Base-by-base conservation (phyloP, 495 filamentous ascomycete species). In the Astrocystis sublimbata region DNA sequence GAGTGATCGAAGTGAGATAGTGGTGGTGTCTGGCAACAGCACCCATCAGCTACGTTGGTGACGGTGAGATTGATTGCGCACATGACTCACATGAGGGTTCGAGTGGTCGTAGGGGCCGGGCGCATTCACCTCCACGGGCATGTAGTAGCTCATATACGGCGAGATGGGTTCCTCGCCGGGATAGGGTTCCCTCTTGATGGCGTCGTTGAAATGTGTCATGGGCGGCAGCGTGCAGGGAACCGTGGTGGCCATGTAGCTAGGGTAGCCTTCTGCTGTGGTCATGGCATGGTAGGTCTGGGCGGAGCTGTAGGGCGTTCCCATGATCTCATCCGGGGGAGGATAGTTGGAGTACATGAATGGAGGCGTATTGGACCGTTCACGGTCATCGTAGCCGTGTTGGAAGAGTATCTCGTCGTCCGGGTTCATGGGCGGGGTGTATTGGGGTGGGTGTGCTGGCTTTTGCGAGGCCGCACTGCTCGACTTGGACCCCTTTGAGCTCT, bases 1-100 rank as follows among this genome's bases (percentile, higher is more conserved):
- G 91, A 93, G 68, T 88, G 86, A 64, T 93, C 90, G 75, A 89
- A 91, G 64, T 92, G 89, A 67, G 87, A 88, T 69, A 96, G 85
- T 69, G 92, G 85, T 77, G 92, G 92, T 77, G 92, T 93, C 91
- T 96, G 82, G 68, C 46, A 45, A 53, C 68, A 67, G 62, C 67
- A 72, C 73, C 70, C 71, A 73, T 81, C 78, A 81, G 78, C 76
- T 80, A 78, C 74, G 71, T 63, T 67, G 70, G 69, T 75, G 68
- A 71, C 69, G 71, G 60, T 70, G 66, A 67, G 62, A 67, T 66
- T 65, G 68, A 68, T 68, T 71, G 71, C 70, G 75, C 65, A 66
- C 69, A 66, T 75, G 77, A 86, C 83, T 86, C 85, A 89, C 86
- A 83, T 88, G 86, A 82, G 83, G 76, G 78, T 85, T 85, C 66